Percentiles rank a stretch among this genome's conserved stretches.
Evolutionary conservation across 495 filamentous ascomycete genomes (phyloP).

Genomic region (Collariella sp.): DNA sequence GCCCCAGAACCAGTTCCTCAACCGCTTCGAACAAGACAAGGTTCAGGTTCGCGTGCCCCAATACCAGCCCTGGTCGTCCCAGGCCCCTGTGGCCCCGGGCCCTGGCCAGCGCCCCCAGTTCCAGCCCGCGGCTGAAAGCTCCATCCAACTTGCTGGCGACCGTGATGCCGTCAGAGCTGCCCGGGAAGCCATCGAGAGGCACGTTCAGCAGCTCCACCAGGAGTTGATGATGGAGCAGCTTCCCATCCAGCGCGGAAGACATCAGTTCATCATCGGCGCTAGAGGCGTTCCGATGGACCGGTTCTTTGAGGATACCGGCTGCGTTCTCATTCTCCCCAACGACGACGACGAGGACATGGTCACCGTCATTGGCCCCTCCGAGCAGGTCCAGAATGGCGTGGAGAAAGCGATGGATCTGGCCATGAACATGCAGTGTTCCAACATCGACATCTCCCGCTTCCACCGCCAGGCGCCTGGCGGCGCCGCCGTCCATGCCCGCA

Average conservation of each 20-base stretch:
- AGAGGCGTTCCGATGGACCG: conserved; percentile 67
- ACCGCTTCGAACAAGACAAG: conserved; percentile 53
- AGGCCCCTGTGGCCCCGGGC: conserved; percentile 56
- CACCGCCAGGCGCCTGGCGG: conserved; percentile 65
- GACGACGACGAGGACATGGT: conserved; percentile 67
- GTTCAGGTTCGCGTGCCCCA: conserved; percentile 72
- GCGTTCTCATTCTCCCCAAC: conserved; percentile 72
- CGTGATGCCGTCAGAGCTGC: conserved; percentile 72
- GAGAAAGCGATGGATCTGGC: conserved; percentile 77
- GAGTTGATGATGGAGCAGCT: conserved; percentile 63
- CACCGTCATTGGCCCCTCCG: conserved; percentile 70
- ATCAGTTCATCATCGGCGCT: conserved; percentile 86
- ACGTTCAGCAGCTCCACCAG: conserved; percentile 60
- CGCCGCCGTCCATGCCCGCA: conserved; percentile 66
- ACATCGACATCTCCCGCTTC: conserved; percentile 67
- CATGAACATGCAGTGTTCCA: conserved; percentile 67
- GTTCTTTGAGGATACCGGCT: conserved; percentile 85
- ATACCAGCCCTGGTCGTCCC: conserved; percentile 62
- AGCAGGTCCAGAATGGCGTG: conserved; percentile 60
- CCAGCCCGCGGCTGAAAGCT: conserved; percentile 51
- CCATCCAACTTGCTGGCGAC: conserved; percentile 81
- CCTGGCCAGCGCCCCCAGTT: conserved; percentile 60
- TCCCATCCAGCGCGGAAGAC: conserved; percentile 65
- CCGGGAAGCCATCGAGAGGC: conserved; percentile 66
- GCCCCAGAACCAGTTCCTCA: conserved; percentile 57